Evolutionary conservation across 257 asterid species (phyloP).

Genomic region (Eucommia ulmoides): DNA sequence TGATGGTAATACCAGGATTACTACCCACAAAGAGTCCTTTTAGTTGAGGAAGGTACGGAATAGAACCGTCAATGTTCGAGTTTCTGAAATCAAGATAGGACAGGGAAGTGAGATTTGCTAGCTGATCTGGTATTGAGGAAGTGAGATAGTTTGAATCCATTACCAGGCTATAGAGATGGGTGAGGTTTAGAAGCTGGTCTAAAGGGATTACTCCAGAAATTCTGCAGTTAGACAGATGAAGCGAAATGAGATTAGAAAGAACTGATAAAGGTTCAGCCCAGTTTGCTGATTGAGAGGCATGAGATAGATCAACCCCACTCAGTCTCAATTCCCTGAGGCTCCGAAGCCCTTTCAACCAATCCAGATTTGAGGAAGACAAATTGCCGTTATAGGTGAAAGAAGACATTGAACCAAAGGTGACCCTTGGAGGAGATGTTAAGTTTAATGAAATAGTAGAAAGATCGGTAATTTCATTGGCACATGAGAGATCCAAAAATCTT

Average conservation of each 20-base stretch:
- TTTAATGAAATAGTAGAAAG: background rate
- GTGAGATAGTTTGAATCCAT: slow-evolving; percentile 5
- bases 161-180: slow-evolving; percentile 1
- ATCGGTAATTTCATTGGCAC: background rate
- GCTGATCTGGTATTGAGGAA: background rate
- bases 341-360: slow-evolving; percentile 9
- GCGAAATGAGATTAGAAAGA: slow-evolving; percentile 6
- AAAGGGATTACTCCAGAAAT: slow-evolving; percentile 3
- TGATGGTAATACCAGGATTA: slow-evolving; percentile 5
- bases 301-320: slow-evolving; percentile 8
- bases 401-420: background rate
- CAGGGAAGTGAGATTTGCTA: slow-evolving; percentile 7
- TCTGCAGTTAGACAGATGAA: slow-evolving; percentile 7
- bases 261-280: slow-evolving; percentile 10
- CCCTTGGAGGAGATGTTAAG: slow-evolving; percentile 1
- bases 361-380: slow-evolving; percentile 5
- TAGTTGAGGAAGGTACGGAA: slow-evolving; percentile 6
- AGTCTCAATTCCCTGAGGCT: slow-evolving; percentile 1
- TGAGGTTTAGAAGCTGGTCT: slow-evolving; percentile 5
- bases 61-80: background rate
- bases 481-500: slow-evolving; percentile 8
- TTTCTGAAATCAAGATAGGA: slow-evolving; percentile 4
- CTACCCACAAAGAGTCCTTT: slow-evolving; percentile 2
- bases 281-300: slow-evolving; percentile 2
- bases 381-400: slow-evolving; percentile 3